Percentiles rank a stretch among this genome's conserved stretches.
phyloP scores from a whole-genome alignment of 345 rosid genomes.

The Eucalyptus regnans region DNA sequence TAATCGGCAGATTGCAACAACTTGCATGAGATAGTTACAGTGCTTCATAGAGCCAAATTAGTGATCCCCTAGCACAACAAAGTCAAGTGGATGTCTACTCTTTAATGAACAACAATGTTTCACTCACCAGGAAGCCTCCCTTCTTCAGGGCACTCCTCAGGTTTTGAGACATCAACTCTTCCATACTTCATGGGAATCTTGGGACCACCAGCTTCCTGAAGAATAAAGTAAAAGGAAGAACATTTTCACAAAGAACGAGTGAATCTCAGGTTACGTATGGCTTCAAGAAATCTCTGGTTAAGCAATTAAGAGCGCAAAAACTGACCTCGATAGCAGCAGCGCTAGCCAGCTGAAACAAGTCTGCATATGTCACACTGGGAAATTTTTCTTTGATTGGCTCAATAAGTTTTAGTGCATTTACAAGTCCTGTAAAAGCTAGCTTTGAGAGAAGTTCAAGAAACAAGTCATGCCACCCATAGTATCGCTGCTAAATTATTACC shows the following conservation, averaged over 20 bases:
- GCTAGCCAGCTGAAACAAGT: slow-evolving; percentile 90
- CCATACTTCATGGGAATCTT: slow-evolving; percentile 91
- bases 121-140: slow-evolving; percentile 95
- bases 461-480: not conserved
- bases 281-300: not conserved
- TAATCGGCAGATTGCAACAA: not conserved
- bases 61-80: not conserved
- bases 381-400: slow-evolving; percentile 80
- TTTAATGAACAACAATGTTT: not conserved
- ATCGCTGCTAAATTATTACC: slow-evolving; percentile 26
- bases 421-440: slow-evolving; percentile 47
- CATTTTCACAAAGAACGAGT: not conserved
- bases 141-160: slow-evolving; percentile 91
- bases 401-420: slow-evolving; percentile 70
- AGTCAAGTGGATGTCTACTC: not conserved
- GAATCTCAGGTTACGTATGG: not conserved
- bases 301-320: not conserved
- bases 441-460: not conserved
- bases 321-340: slow-evolving; percentile 90
- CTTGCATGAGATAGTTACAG: not conserved
- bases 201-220: slow-evolving; percentile 95
- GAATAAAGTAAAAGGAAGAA: not conserved
- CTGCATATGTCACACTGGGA: slow-evolving; percentile 71
- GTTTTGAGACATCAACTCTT: slow-evolving; percentile 64
- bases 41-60: not conserved